Conservation (phyloP, 2,329 filamentous ascomycete species). For the Rutstroemia sp. region DNA sequence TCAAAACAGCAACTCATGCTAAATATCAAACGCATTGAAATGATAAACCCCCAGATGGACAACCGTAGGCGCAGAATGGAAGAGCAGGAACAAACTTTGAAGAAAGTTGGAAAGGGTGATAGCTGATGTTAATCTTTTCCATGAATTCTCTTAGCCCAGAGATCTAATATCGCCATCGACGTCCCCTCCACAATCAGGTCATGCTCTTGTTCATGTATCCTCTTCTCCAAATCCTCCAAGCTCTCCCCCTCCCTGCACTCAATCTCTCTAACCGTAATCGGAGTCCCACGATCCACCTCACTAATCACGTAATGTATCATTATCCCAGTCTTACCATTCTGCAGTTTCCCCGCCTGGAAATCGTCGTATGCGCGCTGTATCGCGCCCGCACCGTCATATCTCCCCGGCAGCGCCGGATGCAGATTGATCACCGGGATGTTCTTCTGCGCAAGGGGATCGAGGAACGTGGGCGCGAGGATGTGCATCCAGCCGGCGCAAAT, state of each 20-base stretch:
- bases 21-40: too few relatives aligned
- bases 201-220: conserved; percentile 73
- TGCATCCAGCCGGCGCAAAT: conserved; percentile 68
- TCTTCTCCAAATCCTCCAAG: conserved; percentile 58
- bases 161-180: conserved; percentile 37
- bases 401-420: conserved; percentile 58
- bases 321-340: conserved; percentile 64
- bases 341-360: conserved; percentile 55
- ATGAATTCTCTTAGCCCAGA: conserved; percentile 26
- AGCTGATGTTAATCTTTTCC: conserved; percentile 2
- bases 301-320: conserved; percentile 83
- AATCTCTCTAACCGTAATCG: conserved; percentile 65
- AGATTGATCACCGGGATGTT: conserved; percentile 58
- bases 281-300: conserved; percentile 72
- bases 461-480: conserved; percentile 53
- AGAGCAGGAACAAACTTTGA: too few relatives aligned
- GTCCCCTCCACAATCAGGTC: conserved; percentile 71
- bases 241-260: conserved; percentile 56
- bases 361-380: conserved; percentile 73
- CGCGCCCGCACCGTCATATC: conserved; percentile 69
- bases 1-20: too few relatives aligned
- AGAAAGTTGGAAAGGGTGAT: too few relatives aligned
- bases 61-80: too few relatives aligned
- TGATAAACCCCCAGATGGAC: too few relatives aligned
- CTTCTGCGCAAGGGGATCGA: conserved; percentile 48